Evolutionary conservation across 768 basidiomycete genomes (phyloP).

Genomic region (Phallus indusiatus): DNA sequence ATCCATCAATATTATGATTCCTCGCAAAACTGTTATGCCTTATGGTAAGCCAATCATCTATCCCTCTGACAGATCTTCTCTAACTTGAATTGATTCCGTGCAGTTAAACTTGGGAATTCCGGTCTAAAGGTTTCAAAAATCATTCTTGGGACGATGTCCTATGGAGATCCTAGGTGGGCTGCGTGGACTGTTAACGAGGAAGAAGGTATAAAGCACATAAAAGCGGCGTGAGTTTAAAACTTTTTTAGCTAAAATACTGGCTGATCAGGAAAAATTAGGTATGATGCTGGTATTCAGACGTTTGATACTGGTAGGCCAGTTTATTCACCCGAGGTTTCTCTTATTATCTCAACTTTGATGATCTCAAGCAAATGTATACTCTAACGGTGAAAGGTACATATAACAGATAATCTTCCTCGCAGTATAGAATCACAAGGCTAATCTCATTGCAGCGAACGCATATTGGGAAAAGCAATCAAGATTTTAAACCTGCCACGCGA

Average conservation of each 20-base stretch:
- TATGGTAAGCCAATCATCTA: constrained; percentile 21
- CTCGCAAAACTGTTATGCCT: constrained; percentile 15
- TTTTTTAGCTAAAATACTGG: not conserved
- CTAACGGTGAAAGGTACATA: constrained; percentile 34
- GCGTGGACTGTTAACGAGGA: constrained; percentile 43
- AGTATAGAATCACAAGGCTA: no score
- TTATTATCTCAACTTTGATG: not conserved
- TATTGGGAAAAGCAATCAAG: constrained; percentile 39
- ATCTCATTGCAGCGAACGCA: no score
- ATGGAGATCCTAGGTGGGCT: constrained; percentile 45
- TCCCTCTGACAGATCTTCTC: not conserved
- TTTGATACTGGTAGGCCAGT: constrained; percentile 19
- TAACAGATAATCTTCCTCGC: no score
- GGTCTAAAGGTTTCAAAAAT: constrained; percentile 57
- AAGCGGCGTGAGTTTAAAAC: constrained; percentile 30
- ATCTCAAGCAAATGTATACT: constrained; percentile 39
- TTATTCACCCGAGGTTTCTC: not conserved
- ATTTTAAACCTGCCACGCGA: constrained; percentile 35
- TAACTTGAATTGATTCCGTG: not conserved
- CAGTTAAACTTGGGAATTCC: constrained; percentile 44
- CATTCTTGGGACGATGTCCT: constrained; percentile 58
- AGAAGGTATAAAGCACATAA: constrained; percentile 35
- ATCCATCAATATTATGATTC: not conserved
- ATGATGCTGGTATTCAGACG: constrained; percentile 20
- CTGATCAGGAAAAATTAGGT: not conserved